A percentile compares a stretch with the other conserved stretches of the same genome.
phyloP scores from a whole-genome alignment of 2,329 filamentous ascomycete species.

The Teratosphaeria gauchensis region DNA sequence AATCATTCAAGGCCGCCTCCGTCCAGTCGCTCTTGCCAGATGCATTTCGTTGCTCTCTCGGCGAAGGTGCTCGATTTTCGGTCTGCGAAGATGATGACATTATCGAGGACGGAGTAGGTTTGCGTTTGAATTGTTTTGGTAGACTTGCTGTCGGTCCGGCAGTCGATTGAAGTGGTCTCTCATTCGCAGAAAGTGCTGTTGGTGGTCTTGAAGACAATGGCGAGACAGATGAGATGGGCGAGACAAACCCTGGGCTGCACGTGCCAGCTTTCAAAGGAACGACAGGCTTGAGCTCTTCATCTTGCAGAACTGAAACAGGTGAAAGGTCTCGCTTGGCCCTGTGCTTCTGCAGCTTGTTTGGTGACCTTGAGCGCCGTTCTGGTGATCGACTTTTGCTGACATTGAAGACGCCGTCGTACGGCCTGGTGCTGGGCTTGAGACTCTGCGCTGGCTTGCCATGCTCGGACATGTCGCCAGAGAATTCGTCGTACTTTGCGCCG shows the following conservation, averaged over 20 bases:
- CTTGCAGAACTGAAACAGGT: conserved; percentile 14
- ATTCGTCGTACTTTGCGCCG: conserved; percentile 12
- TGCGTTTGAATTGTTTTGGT: conserved; percentile 15
- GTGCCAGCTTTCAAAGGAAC: conserved; percentile 1
- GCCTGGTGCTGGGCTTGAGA: conserved; percentile 9
- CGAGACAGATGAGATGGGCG: conserved; percentile 19
- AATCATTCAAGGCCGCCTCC: conserved; percentile 1
- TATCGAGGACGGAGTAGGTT: conserved; percentile 13
- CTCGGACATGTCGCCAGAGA: conserved; percentile 9
- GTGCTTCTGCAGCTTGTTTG: neutral
- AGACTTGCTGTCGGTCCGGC: neutral
- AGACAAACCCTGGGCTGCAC: conserved; percentile 1
- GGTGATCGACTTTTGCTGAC: conserved; percentile 8
- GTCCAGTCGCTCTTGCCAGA: conserved; percentile 9
- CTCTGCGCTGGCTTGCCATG: conserved; percentile 7
- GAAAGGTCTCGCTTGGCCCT: conserved; percentile 8
- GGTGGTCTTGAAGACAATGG: conserved; percentile 8
- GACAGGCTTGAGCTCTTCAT: conserved; percentile 12
- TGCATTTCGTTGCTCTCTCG: conserved; percentile 5
- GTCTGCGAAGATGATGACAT: conserved; percentile 3
- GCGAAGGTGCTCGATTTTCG: conserved; percentile 14
- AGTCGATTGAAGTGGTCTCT: neutral
- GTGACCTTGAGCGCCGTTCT: conserved; percentile 1
- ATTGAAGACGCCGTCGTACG: conserved; percentile 11
- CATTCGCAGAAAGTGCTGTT: conserved; percentile 2